Base-by-base conservation (phyloP, 108 stramenopile species). In the Cyclostephanos tholiformis region DNA sequence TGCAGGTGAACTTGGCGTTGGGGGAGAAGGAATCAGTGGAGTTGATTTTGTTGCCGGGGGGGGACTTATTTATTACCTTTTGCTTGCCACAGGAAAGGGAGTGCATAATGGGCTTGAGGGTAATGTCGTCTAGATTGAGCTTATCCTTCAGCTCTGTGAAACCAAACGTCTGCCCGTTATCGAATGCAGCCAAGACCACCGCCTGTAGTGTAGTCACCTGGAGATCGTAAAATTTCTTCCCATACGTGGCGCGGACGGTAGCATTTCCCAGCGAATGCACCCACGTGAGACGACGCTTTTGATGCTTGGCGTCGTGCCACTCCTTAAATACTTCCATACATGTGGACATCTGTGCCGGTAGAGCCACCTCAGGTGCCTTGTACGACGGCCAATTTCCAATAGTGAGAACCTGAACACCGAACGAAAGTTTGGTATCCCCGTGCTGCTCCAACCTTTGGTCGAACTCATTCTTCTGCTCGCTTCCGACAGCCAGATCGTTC, bases 301-400 rank as follows among this genome's bases (percentile, higher is more conserved):
- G 87, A 65, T 95, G 94, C 67, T 90, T 91, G 61, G 81, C 73
- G 58, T 95, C 91, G 69, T 95, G 94, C 94, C 94, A 98, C 32
- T 92, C 94, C 64, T 94, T 85, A 88, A 97, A 99, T 35, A 97
- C 83, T 25, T 88, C 79, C 87, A 94, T 96, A 79, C 98, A 99
- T 53, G 83, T 89, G 19, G 77, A 69, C 97, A 99, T 97, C 63
- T 96, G 86, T 13, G 83, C 65, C 6, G 99, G 98, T 19, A 99
- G 71, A 35, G 84, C 75, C 58, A 99, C 85, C 72, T 97, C 93
- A 36, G 98, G 87, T 36, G 88, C 79, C 83, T 97, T 96, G 84
- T 96, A 98, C 11, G 95, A 79, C 7, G 99, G 99, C 99, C 99
- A 99, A 83, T 97, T 95, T 10, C 98, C 98, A 35, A 97, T 97